phyloP scores from a whole-genome alignment of 192 early-diverging fungal genomes.

The Funneliformis geosporum region DNA sequence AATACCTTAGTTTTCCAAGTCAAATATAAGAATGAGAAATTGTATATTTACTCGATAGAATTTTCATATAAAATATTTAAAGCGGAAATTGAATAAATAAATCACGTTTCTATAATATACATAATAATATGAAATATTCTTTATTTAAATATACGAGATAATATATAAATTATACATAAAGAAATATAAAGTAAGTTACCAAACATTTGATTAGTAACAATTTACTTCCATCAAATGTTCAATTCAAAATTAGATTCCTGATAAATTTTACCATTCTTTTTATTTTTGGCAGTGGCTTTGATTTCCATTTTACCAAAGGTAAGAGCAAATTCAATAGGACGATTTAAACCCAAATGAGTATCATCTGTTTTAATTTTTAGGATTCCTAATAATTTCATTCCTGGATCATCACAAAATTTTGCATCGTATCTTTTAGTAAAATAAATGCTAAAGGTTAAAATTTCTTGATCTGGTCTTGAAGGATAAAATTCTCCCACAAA shows the following conservation, averaged over 20 bases:
- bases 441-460: conserved; percentile 7
- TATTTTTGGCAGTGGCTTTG: conserved; percentile 30
- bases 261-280: neutral
- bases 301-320: conserved; percentile 30
- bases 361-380: neutral
- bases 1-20: too few species aligned
- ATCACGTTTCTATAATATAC: too few species aligned
- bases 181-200: too few species aligned
- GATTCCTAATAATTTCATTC: conserved; percentile 12
- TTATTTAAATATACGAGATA: neutral
- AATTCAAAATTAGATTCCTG: neutral
- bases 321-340: conserved; percentile 15
- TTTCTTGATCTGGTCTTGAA: neutral
- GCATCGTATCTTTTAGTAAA: neutral
- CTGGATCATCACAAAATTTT: conserved; percentile 13
- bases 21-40: too few species aligned
- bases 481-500: neutral
- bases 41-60: too few species aligned
- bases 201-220: too few species aligned
- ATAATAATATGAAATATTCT: too few species aligned
- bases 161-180: neutral
- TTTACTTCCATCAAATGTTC: neutral
- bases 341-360: neutral
- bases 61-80: too few species aligned
- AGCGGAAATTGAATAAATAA: too few species aligned